A percentile compares a stretch with the other conserved stretches of the same genome.
These are phyloP conservation scores for Cudoniella acicularis DNA, from an alignment of 495 filamentous ascomycete species.

Conservation along the genomic window DNA sequence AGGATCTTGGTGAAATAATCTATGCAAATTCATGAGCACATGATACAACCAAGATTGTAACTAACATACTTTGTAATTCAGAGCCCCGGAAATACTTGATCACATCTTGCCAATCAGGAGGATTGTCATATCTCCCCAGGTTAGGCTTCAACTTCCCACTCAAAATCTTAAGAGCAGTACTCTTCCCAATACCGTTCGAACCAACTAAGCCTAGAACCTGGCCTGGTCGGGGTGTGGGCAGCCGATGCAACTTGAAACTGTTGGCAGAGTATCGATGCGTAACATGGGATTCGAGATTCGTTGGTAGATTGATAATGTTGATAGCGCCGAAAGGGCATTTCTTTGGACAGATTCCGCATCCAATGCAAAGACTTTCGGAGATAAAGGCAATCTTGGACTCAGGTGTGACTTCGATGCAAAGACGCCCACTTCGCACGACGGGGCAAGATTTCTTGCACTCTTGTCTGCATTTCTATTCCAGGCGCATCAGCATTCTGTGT, in stretches of 20 bases:
- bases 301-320: conserved; percentile 98
- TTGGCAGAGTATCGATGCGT: conserved; percentile 98
- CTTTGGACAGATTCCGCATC: conserved; percentile 98
- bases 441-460: conserved; percentile 99
- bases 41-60: background rate
- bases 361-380: conserved; percentile 89
- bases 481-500: conserved; percentile 17
- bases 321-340: conserved; percentile 99
- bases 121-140: conserved; percentile 89
- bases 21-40: conserved; percentile 31
- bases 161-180: conserved; percentile 95
- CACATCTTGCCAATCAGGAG: conserved; percentile 98
- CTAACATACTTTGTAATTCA: conserved; percentile 80
- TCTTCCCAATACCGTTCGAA: conserved; percentile 99
- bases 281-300: conserved; percentile 95
- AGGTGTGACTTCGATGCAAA: conserved; percentile 89
- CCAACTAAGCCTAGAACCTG: conserved; percentile 97
- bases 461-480: conserved; percentile 79
- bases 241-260: conserved; percentile 97
- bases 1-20: conserved; percentile 98
- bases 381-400: conserved; percentile 97
- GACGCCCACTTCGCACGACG: conserved; percentile 95
- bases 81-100: conserved; percentile 97
- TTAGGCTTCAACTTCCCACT: conserved; percentile 98
- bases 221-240: conserved; percentile 92